Evolutionary conservation across 2,329 filamentous ascomycete genomes (phyloP), one percentile per base, ranked within the genome.

Genomic region (Sporothrix phasma): DNA sequence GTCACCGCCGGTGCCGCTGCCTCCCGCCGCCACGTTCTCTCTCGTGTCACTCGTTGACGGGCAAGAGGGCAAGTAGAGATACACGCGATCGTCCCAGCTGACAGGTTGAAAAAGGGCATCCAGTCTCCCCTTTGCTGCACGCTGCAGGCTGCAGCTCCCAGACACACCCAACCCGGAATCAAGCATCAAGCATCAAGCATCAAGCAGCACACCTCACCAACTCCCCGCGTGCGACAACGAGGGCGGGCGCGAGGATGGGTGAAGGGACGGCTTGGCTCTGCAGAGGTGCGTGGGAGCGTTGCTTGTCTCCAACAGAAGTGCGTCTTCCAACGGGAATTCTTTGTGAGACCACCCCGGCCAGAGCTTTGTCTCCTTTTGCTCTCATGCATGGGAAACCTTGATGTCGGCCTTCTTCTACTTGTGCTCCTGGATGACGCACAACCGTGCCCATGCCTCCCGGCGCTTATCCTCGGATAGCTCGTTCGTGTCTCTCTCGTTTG

Each of bases 121-220:
- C 51, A 26, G 53, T 43, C 43, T 58, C 39, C 5, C 31, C 22
- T 19, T 22, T 37, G 31, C 15, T 31, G 49, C n/a, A 13, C 7
- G 13, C 37, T 22, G 31, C n/a, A 43, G 19, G 4, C 24, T 56
- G 31, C 51, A 39, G n/a, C 8, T 39, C 13, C n/a, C 31, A 54
- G 31, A 39, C 8, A 39, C 17, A 22, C 51, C 22, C 5, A n/a
- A n/a, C n/a, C n/a, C n/a, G n/a, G n/a, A n/a, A n/a, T n/a, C n/a
- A n/a, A n/a, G n/a, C n/a, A n/a, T n/a, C n/a, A n/a, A n/a, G n/a
- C n/a, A n/a, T n/a, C n/a, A n/a, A n/a, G n/a, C n/a, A n/a, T n/a
- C n/a, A n/a, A n/a, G n/a, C n/a, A n/a, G n/a, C n/a, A 56, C 51
- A 56, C 51, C 51, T 31, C 51, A 56, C 51, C 51, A 56, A 56